Evolutionary conservation across 306 rosid species (phyloP), one percentile per base, ranked within the genome.

Genomic region (Dalbergia oliveri): DNA sequence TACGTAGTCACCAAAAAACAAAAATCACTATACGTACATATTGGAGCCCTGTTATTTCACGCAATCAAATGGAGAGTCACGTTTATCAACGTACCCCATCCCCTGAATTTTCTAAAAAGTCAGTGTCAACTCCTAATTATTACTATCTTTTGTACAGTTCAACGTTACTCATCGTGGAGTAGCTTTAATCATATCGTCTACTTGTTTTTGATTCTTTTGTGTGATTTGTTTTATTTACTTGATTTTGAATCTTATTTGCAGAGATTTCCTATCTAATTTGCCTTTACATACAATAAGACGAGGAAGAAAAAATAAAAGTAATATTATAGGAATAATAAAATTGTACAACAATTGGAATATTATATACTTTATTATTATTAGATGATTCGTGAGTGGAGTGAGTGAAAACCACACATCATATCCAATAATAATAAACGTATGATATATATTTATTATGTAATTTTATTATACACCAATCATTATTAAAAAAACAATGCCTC

Each of bases 151-250:
- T 77, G 79, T 59, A 18, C 72, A 61, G 83, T 85, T 83, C 87
- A 88, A 51, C 66, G 68, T 72, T 74, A 73, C 84, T 69, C 80
- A 51, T 84, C 80, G 81, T 82, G 87, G 89, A 64, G 57, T 83
- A 57, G 84, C 91, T 87, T 88, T 88, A 74, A 69, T 57, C 43
- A 49, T 65, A 78, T 73, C 16, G 18, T 68, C 62, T 63, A 34
- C 64, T 69, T 68, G 73, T 69, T 68, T 73, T 43, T 2, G 43
- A 45, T 73, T 60, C 31, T 39, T 56, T 23, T 53, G 54, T 15
- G 63, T 33, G 64, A 65, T 72, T 70, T 13, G 35, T 58, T 84
- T 63, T 43, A 15, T n/a, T 84, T 18, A 44, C 43, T 1, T 74
- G 31, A 73, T 41, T 73, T n/a, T 26, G 47, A 43, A 2, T 57